phyloP scores from a whole-genome alignment of 129 eudicot genomes.

The Logfia minima region DNA sequence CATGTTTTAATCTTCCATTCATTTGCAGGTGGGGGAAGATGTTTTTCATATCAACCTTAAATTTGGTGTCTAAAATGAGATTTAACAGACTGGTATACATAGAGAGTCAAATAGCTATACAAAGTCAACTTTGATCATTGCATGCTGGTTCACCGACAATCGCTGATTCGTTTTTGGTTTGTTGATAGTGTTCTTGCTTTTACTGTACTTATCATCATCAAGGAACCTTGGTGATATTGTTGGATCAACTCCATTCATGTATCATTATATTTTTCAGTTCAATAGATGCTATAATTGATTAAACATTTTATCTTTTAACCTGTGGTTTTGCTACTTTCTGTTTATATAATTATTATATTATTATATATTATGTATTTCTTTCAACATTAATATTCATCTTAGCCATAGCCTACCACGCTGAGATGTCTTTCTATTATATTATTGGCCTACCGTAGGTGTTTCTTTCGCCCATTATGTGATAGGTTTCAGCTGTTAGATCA shows the following conservation, averaged over 20 bases:
- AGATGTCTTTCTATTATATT: too few relatives aligned
- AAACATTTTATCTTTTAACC: neutral
- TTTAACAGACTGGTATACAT: slow-evolving; percentile 26
- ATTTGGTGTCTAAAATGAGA: slow-evolving; percentile 22
- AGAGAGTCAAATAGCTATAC: slow-evolving; percentile 24
- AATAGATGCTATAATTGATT: slow-evolving; percentile 25
- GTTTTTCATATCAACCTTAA: slow-evolving; percentile 27
- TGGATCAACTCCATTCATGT: slow-evolving; percentile 28
- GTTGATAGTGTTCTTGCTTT: slow-evolving; percentile 28
- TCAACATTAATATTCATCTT: too few relatives aligned
- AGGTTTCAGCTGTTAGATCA: neutral
- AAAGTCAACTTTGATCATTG: slow-evolving; percentile 31
- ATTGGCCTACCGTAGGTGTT: too few relatives aligned
- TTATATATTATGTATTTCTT: too few relatives aligned
- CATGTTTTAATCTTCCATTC: neutral
- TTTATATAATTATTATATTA: too few relatives aligned
- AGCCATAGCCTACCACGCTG: too few relatives aligned
- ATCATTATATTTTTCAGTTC: slow-evolving; percentile 16
- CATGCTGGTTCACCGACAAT: slow-evolving; percentile 29
- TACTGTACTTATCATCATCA: slow-evolving; percentile 16
- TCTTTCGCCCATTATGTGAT: too few relatives aligned
- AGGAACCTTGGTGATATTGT: slow-evolving; percentile 38
- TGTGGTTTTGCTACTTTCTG: neutral
- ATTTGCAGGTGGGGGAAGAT: slow-evolving; percentile 30
- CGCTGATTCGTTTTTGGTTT: slow-evolving; percentile 16